Evolutionary conservation across 257 asterid genomes (phyloP), one percentile per base, ranked within the genome.

Genomic region (Pogostemon cablin): DNA sequence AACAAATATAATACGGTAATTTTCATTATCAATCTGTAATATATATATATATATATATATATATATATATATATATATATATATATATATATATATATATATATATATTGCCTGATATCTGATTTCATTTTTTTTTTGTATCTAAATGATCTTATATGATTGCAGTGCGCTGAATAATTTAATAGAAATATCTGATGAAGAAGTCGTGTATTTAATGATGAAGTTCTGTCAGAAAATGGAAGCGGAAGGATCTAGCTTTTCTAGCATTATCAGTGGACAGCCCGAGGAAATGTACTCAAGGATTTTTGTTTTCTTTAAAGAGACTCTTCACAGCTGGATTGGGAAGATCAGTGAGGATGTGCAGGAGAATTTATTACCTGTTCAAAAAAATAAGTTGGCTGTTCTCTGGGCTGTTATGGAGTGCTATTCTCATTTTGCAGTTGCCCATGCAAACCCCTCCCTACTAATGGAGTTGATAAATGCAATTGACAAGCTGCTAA

Each of bases 151-250:
- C 52, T 67, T 62, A 57, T 53, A 73, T 72, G 72, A 59, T 83
- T 86, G 89, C 96, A 93, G 99, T 70, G 90, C 96, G 25, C 81
- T 91, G 69, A 79, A 77, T 78, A 86, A 86, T 74, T 86, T 87
- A 69, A 71, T 89, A 60, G 89, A 85, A 65, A 67, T 71, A 54
- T 85, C 68, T 50, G 83, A 79, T 62, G 96, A 86, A 64, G 96
- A 85, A 64, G 89, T 82, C 67, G 62, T 91, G 32, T 35, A 81
- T 80, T 74, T 91, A 75, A 66, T 95, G 89, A 76, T 85, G 54
- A 80, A 64, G 72, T 81, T 95, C 53, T 79, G 81, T 66, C 90
- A 91, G 84, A 91, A 89, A 75, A 69, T 86, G 75, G 93, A 80
- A 70, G 83, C 67, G 58, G 78, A 77, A 50, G 1, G 32, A 25